Conservation (phyloP, 2,329 filamentous ascomycete genomes). For the Talaromyces funiculosus region DNA sequence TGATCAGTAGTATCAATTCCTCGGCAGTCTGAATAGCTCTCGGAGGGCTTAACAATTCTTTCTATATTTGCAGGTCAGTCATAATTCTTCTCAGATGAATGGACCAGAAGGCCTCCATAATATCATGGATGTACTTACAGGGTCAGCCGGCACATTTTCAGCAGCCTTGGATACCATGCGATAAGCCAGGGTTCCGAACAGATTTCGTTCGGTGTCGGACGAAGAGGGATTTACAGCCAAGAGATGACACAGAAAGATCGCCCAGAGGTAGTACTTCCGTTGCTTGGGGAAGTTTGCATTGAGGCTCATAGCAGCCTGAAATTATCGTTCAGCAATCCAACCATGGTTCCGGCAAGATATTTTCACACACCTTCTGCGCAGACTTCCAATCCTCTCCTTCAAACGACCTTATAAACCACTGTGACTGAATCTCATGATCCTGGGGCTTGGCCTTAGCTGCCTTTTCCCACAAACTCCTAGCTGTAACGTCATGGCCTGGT, state of each 20-base stretch:
- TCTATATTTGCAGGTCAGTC: constrained; percentile 24
- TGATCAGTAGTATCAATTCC: constrained; percentile 41
- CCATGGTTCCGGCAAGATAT: neutral
- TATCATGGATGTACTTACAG: constrained; percentile 29
- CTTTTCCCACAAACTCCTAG: constrained; percentile 41
- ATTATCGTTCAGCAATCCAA: neutral
- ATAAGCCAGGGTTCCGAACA: constrained; percentile 48
- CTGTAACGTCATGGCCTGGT: constrained; percentile 29
- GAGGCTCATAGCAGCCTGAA: constrained; percentile 45
- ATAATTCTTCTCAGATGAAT: neutral
- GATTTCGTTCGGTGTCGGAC: constrained; percentile 38
- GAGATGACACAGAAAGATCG: constrained; percentile 43
- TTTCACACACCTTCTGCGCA: constrained; percentile 42
- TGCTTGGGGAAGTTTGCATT: constrained; percentile 46
- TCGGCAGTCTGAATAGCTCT: constrained; percentile 44
- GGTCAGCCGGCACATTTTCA: constrained; percentile 37
- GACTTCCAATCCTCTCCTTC: constrained; percentile 41
- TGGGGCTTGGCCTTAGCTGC: constrained; percentile 42
- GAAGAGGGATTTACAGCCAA: constrained; percentile 31
- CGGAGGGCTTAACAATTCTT: constrained; percentile 35
- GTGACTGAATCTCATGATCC: constrained; percentile 39
- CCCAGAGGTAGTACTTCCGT: constrained; percentile 46
- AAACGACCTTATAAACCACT: constrained; percentile 42
- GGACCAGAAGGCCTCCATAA: neutral
- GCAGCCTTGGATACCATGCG: constrained; percentile 46